Conservation (phyloP, 257 asterid species). For the Gardenia jasminoides region DNA sequence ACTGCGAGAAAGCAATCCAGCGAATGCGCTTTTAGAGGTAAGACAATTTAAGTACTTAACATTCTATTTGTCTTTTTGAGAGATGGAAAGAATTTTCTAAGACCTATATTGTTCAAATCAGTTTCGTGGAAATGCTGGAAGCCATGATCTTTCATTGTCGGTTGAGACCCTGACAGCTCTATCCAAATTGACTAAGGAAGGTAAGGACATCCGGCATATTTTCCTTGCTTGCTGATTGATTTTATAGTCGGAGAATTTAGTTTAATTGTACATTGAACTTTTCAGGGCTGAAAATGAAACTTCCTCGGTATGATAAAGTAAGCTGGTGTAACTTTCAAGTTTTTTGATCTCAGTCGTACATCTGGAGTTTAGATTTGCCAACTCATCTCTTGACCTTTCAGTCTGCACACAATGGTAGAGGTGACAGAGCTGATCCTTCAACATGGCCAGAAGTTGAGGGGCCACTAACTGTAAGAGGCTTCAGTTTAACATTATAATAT, state of each 20-base stretch:
- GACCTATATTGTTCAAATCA: constrained; percentile 24
- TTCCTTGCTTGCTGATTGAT: constrained; percentile 4
- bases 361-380: constrained; percentile 26
- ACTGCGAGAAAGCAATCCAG: constrained; percentile 77
- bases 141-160: constrained; percentile 91
- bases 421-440: constrained; percentile 91
- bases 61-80: background rate
- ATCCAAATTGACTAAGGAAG: constrained; percentile 70
- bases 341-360: constrained; percentile 23
- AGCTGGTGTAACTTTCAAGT: constrained; percentile 18
- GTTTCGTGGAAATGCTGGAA: constrained; percentile 99
- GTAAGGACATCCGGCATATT: constrained; percentile 33
- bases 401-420: constrained; percentile 92
- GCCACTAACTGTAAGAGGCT: constrained; percentile 68
- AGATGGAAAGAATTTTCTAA: background rate
- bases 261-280: constrained; percentile 5
- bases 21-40: constrained; percentile 90
- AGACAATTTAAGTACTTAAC: background rate
- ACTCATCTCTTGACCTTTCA: constrained; percentile 37
- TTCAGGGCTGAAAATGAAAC: constrained; percentile 78
- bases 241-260: background rate
- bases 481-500: constrained; percentile 3
- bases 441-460: constrained; percentile 98
- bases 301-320: constrained; percentile 94
- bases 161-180: constrained; percentile 73